Evolutionary conservation across 768 basidiomycete species (phyloP), one percentile per base, ranked within the genome.

Genomic region (Amanita brunnescens): DNA sequence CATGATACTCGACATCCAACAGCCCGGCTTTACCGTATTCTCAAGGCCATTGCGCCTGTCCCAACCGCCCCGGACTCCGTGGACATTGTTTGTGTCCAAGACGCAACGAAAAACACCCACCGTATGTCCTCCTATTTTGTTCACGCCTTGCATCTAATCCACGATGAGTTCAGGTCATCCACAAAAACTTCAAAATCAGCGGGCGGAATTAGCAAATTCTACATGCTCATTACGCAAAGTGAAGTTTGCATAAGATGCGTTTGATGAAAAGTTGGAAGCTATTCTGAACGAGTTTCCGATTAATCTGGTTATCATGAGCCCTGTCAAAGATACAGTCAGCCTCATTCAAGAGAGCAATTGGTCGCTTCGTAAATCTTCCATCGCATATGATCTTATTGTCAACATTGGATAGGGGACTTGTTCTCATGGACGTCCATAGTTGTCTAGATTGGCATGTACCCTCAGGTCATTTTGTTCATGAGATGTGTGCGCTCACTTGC

Each of bases 221-320:
- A 99, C 69, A 97, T 98, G 95, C n/a, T n/a, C n/a, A n/a, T n/a
- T n/a, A n/a, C 84, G 95, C 66, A 99, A 99, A 69, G 95, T 99
- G 71, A 98, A 95, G 69, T 98, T 96, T 67, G 94, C 94, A 2
- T 92, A 97, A 67, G 93, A 97, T 63, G 77, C 88, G 13, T 97
- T 98, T 58, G 93, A 96, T 54, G 94, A 97, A 70, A 94, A 97
- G 65, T 79, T 99, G 26, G 84, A 84, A 50, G 86, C 84, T 30
- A 99, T 99, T 64, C 73, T 99, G 62, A 79, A 83, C 39, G 96
- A 99, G 67, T 99, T 99, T 73, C 96, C 96, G 18, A 83, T 98
- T n/a, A n/a, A n/a, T n/a, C n/a, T n/a, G n/a, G n/a, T n/a, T n/a
- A n/a, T n/a, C n/a, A n/a, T n/a, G n/a, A n/a, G n/a, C n/a, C n/a